phyloP scores from a whole-genome alignment of 1,139 yeast genomes.

The Hemisphaericaspora xylanilytica region DNA sequence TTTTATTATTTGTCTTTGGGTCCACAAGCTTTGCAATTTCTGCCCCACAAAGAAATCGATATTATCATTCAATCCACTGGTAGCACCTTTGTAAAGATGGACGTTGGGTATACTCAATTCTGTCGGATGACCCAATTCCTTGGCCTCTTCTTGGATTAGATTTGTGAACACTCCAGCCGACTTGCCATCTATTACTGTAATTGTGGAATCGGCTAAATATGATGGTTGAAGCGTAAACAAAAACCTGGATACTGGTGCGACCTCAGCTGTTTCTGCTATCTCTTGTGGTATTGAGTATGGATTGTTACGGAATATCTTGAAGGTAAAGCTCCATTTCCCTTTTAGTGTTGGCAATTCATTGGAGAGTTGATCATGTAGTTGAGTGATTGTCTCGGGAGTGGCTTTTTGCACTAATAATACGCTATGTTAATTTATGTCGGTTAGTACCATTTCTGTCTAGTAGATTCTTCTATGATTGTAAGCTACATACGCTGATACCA shows the following conservation, averaged over 20 bases:
- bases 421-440: slow-evolving; percentile 24
- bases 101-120: slow-evolving; percentile 34
- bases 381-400: slow-evolving; percentile 62
- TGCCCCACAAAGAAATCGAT: slow-evolving; percentile 49
- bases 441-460: no score
- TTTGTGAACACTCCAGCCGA: slow-evolving; percentile 46
- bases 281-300: slow-evolving; percentile 47
- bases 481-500: slow-evolving; percentile 37
- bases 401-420: slow-evolving; percentile 55
- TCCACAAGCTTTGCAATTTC: slow-evolving; percentile 72
- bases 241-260: slow-evolving; percentile 44
- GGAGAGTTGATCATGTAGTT: slow-evolving; percentile 63
- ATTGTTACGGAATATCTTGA: slow-evolving; percentile 65
- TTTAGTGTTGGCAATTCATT: slow-evolving; percentile 58
- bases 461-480: neutral
- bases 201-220: slow-evolving; percentile 49
- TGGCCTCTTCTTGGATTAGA: slow-evolving; percentile 36
- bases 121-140: slow-evolving; percentile 16
- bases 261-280: slow-evolving; percentile 23
- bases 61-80: slow-evolving; percentile 48
- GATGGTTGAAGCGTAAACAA: slow-evolving; percentile 58
- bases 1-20: slow-evolving; percentile 63
- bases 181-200: slow-evolving; percentile 52
- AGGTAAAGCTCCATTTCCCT: slow-evolving; percentile 64
- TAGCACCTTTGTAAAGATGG: slow-evolving; percentile 45